Evolutionary conservation across 768 basidiomycete genomes (phyloP), one percentile per base, ranked within the genome.

Genomic region (Naganishia antarctica): DNA sequence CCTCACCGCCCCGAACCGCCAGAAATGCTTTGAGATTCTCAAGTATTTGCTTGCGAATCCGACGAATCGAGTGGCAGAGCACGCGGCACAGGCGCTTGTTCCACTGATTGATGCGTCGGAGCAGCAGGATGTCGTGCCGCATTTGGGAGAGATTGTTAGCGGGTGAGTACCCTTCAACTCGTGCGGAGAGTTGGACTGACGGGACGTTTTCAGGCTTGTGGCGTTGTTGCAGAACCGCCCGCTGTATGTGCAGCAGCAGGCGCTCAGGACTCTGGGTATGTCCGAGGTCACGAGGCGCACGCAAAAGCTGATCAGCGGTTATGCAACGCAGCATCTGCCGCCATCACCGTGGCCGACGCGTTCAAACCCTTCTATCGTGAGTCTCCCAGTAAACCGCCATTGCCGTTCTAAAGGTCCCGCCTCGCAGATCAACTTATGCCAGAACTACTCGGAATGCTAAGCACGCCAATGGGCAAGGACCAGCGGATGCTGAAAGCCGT

Each of bases 171-270:
- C 13, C 3, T 41, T 34, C 34, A n/a, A 4, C 13, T 12, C 12
- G 4, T 21, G 12, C 25, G 34, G 23, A 37, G 37, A 3, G 21
- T 16, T 25, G 5, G 5, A 29, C 53, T 57, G 21, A 57, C 40
- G 31, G 7, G 11, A 6, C 13, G 5, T 18, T 12, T 41, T 16
- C 21, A 60, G 45, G 4, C 13, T 60, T 12, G 41, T 60, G 26
- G 59, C 26, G n/a, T n/a, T 60, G 32, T 26, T 60, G 12, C 59
- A 60, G 31, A 46, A 60, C 23, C 59, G 59, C 44, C 59, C 59
- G 41, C 41, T 60, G 1, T 60, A 45, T 47, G 59, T 60, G 13
- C 25, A 60, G 28, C 26, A 60, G 43, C 59, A 60, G 23, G 59
- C 59, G 15, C 43, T 60, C 12, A 45, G 28, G 59, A 60, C 59